Evolutionary conservation across 768 basidiomycete genomes (phyloP).

Genomic region (Russula vinacea): DNA sequence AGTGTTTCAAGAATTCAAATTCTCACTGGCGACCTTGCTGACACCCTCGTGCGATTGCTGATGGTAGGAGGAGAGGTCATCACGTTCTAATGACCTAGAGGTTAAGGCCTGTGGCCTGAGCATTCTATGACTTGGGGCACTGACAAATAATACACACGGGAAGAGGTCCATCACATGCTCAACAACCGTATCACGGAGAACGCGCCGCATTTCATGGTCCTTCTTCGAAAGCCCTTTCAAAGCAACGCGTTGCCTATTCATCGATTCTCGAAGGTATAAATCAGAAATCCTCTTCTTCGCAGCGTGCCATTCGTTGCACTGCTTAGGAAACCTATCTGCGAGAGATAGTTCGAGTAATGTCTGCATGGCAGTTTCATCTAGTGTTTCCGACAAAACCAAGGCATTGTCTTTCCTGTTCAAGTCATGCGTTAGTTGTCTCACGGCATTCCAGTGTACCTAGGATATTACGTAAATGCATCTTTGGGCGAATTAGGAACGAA

Average conservation of each 20-base stretch:
- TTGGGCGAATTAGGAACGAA: neutral
- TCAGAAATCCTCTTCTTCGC: neutral
- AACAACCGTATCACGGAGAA: constrained; percentile 6
- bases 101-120: neutral
- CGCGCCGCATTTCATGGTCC: constrained; percentile 4
- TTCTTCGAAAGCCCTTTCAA: neutral
- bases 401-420: constrained; percentile 5
- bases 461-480: constrained; percentile 4
- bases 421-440: neutral
- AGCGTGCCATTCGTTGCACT: constrained; percentile 1
- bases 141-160: constrained; percentile 5
- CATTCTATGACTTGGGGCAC: neutral
- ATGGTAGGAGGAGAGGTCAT: neutral
- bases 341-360: neutral
- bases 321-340: constrained; percentile 3
- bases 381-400: constrained; percentile 7
- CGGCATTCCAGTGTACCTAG: neutral
- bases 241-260: neutral
- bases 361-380: constrained; percentile 11
- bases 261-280: neutral
- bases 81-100: constrained; percentile 9
- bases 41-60: neutral
- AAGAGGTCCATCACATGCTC: constrained; percentile 9
- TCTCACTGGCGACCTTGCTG: neutral
- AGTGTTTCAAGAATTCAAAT: neutral